Evolutionary conservation across 2,329 filamentous ascomycete species (phyloP).

Genomic region (Chrysoporthe austroafricana): DNA sequence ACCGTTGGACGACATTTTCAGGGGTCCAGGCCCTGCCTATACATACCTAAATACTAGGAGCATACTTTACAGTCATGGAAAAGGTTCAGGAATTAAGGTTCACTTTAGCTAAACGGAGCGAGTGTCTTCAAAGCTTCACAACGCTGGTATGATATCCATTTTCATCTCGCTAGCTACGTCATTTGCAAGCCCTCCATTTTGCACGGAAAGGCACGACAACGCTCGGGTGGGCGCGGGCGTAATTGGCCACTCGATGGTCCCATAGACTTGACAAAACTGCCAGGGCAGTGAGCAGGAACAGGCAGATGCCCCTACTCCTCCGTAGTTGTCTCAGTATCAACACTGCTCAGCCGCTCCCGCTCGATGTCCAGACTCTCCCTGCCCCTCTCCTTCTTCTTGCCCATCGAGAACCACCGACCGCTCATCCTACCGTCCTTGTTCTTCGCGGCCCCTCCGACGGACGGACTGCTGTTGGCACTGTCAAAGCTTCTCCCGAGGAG

Average conservation of each 20-base stretch:
- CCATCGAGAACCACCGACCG: conserved; percentile 60
- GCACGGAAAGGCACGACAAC: background rate
- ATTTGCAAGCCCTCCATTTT: background rate
- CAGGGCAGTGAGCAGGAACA: background rate
- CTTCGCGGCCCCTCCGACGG: conserved; percentile 56
- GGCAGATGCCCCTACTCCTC: conserved; percentile 15
- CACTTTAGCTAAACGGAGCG: background rate
- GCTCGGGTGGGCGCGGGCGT: background rate
- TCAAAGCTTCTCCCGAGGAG: conserved; percentile 58
- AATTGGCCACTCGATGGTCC: background rate
- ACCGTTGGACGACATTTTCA: background rate
- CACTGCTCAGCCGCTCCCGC: conserved; percentile 35
- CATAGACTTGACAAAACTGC: background rate
- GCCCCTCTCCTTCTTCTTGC: conserved; percentile 62
- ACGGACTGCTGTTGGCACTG: conserved; percentile 60
- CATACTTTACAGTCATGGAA: no score
- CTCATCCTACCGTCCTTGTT: conserved; percentile 35
- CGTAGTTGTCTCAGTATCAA: conserved; percentile 19
- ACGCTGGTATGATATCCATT: conserved; percentile 17
- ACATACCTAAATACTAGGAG: no score
- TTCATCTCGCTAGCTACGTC: conserved; percentile 15
- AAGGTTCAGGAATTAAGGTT: background rate
- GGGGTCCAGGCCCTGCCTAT: background rate
- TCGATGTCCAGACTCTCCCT: conserved; percentile 62
- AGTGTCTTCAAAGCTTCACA: background rate